Evolutionary conservation across 2,329 filamentous ascomycete genomes (phyloP).

Genomic region (Botrytis medusae): DNA sequence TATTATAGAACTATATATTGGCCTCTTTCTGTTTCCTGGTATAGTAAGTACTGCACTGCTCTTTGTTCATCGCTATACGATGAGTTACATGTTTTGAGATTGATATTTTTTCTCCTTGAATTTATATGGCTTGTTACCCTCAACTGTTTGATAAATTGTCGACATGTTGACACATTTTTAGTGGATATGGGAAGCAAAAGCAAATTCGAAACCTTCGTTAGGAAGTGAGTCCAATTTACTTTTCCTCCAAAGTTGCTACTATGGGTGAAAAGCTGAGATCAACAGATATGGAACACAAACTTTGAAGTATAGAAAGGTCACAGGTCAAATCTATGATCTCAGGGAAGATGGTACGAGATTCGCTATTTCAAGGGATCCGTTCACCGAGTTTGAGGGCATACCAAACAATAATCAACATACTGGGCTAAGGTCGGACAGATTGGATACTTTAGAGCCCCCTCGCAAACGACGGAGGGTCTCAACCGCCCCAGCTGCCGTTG

Average conservation of each 20-base stretch:
- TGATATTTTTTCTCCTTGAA: background rate
- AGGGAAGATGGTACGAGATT: background rate
- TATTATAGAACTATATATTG: background rate
- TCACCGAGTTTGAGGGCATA: constrained; percentile 10
- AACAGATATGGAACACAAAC: background rate
- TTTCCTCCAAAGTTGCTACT: background rate
- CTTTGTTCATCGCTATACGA: background rate
- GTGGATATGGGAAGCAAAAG: constrained; percentile 1
- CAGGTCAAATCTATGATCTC: background rate
- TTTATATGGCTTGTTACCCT: background rate
- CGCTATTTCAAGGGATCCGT: background rate
- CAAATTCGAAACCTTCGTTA: background rate
- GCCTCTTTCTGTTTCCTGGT: background rate
- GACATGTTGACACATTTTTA: background rate
- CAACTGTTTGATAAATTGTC: background rate
- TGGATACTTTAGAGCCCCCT: background rate
- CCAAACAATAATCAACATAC: background rate
- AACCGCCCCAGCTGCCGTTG: background rate
- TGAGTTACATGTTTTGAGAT: background rate
- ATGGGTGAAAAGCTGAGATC: background rate
- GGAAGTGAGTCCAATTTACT: background rate
- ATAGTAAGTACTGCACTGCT: background rate
- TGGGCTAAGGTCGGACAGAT: background rate
- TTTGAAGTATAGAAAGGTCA: background rate
- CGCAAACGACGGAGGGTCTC: background rate